Percentiles rank a stretch among this genome's conserved stretches.
These are phyloP conservation scores for Argentina anserina DNA, from an alignment of 306 rosid genomes.

Conservation along the genomic window DNA sequence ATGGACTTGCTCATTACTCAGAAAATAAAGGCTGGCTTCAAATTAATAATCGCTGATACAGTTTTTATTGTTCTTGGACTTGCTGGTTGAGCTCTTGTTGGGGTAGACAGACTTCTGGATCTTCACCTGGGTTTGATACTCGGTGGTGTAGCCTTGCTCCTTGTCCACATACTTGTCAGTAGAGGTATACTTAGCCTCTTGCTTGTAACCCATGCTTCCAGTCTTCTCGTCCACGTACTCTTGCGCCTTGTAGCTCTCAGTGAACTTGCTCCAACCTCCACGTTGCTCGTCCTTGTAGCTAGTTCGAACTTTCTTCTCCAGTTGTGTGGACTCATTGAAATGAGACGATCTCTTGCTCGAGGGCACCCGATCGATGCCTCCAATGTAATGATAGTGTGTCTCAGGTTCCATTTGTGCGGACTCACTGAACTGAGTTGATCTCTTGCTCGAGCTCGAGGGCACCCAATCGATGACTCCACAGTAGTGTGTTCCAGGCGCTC, in stretches of 20 bases:
- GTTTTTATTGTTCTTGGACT: neutral
- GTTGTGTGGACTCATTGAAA: neutral
- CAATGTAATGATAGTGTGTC: neutral
- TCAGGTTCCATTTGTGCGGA: neutral
- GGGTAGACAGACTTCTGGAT: conserved; percentile 7
- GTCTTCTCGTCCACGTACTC: neutral
- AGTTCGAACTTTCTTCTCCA: neutral
- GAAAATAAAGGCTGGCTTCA: too few species aligned
- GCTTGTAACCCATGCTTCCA: conserved; percentile 2
- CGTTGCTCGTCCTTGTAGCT: neutral
- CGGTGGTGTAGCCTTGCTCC: neutral
- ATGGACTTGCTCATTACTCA: too few species aligned
- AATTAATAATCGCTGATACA: neutral
- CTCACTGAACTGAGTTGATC: neutral
- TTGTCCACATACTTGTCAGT: neutral
- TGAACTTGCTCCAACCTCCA: neutral
- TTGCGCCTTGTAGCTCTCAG: neutral
- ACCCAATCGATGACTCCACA: neutral
- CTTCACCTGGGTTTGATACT: conserved; percentile 1
- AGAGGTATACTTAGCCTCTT: neutral
- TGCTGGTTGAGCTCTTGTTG: conserved; percentile 6
- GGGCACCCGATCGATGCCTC: neutral
- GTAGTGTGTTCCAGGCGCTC: neutral
- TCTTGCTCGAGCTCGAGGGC: neutral
- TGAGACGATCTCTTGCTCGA: neutral